Percentiles rank a stretch among this genome's conserved stretches.
Conservation (phyloP, 2,329 filamentous ascomycete species). For the Lasiodiplodia citricola region DNA sequence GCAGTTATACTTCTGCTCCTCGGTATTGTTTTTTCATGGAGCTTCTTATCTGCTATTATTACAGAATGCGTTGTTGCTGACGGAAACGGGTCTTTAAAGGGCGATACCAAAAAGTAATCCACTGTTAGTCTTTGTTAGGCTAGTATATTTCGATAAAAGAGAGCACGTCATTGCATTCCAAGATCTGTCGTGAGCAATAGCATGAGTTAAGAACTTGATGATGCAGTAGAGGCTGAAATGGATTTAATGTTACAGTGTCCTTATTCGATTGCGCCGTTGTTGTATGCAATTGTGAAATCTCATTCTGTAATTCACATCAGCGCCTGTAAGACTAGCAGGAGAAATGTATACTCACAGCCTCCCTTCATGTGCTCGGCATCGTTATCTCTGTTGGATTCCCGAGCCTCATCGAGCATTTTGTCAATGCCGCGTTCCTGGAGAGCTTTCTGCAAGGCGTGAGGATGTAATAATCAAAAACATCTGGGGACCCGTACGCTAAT, state of each 20-base stretch:
- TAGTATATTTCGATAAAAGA: background rate
- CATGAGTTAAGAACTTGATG: too few relatives aligned
- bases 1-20: background rate
- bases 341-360: slow-evolving; percentile 35
- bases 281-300: background rate
- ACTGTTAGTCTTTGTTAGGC: background rate
- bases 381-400: slow-evolving; percentile 87
- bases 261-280: background rate
- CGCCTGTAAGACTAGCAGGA: background rate
- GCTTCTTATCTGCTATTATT: background rate
- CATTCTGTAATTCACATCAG: background rate
- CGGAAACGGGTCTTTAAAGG: background rate
- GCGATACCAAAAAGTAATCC: background rate
- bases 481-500: slow-evolving; percentile 67
- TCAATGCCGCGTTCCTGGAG: slow-evolving; percentile 91
- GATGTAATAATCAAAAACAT: background rate
- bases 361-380: slow-evolving; percentile 71
- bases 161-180: background rate
- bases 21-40: background rate
- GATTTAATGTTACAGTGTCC: background rate
- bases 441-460: slow-evolving; percentile 64
- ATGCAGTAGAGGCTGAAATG: background rate
- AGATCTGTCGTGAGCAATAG: background rate
- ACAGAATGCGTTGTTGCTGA: background rate
- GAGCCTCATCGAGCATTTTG: slow-evolving; percentile 86